Evolutionary conservation across 2,329 filamentous ascomycete species (phyloP).

Genomic region (Penicillium sp.): DNA sequence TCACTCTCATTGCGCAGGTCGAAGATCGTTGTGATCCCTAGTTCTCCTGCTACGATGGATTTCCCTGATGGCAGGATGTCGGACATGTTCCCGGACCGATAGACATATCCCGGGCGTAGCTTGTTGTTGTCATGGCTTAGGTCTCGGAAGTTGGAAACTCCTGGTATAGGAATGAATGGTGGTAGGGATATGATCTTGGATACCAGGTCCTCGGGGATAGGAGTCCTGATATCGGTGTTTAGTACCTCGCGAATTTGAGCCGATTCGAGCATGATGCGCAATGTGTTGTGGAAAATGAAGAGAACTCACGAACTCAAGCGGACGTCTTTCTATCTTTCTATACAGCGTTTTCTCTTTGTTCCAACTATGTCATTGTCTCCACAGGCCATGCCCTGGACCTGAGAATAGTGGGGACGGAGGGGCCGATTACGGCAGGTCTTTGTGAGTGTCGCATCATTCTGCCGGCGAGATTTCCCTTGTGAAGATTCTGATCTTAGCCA

Average conservation of each 20-base stretch:
- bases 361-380: conserved; percentile 6
- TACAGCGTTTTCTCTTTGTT: background rate
- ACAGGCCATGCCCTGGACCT: background rate
- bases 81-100: conserved; percentile 65
- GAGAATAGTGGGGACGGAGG: background rate
- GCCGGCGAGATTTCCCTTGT: too few species aligned
- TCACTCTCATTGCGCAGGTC: conserved; percentile 61
- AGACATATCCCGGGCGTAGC: conserved; percentile 56
- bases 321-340: too few species aligned
- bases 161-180: conserved; percentile 27
- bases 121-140: conserved; percentile 21
- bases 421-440: too few species aligned
- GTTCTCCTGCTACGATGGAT: conserved; percentile 45
- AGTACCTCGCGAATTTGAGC: conserved; percentile 22
- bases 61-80: conserved; percentile 54
- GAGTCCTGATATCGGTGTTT: conserved; percentile 23
- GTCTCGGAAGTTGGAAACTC: conserved; percentile 30
- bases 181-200: conserved; percentile 25
- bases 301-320: too few species aligned
- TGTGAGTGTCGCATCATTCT: too few species aligned
- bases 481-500: too few species aligned
- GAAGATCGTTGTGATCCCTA: conserved; percentile 63
- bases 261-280: conserved; percentile 18
- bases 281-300: background rate
- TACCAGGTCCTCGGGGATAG: conserved; percentile 22